phyloP scores from a whole-genome alignment of 306 rosid genomes.

The Benincasa hispida region DNA sequence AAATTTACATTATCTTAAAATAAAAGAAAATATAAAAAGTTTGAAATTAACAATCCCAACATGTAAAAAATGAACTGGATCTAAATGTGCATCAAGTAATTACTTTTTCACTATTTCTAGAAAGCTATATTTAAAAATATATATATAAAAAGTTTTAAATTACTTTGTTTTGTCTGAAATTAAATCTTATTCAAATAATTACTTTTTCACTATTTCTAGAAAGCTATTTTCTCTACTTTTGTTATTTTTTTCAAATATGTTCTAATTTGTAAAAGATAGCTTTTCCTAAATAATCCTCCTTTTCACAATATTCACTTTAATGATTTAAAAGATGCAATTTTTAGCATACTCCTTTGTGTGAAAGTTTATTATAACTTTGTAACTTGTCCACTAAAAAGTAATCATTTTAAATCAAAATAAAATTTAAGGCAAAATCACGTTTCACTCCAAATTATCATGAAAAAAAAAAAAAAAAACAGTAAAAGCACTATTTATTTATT shows the following conservation, averaged over 20 bases:
- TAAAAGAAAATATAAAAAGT: no score
- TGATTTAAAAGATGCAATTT: neutral
- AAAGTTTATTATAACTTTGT: neutral
- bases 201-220: neutral
- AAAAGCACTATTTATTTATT: no score
- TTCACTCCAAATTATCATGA: neutral
- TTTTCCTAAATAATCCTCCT: neutral
- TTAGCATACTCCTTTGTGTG: neutral
- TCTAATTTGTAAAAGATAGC: neutral
- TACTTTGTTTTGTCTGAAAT: neutral
- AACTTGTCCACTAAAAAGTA: neutral
- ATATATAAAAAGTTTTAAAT: no score
- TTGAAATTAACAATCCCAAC: neutral
- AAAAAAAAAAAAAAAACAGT: no score
- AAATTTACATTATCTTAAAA: no score
- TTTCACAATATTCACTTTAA: neutral
- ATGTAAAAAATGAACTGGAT: neutral
- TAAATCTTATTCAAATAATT: neutral
- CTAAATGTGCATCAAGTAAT: neutral
- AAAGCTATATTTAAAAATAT: no score
- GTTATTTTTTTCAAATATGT: neutral
- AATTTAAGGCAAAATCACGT: no score
- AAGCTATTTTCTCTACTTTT: neutral
- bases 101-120: neutral
- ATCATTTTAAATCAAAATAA: neutral